Conservation (phyloP, 2,329 filamentous ascomycete species). For the Xylariaceae sp. region DNA sequence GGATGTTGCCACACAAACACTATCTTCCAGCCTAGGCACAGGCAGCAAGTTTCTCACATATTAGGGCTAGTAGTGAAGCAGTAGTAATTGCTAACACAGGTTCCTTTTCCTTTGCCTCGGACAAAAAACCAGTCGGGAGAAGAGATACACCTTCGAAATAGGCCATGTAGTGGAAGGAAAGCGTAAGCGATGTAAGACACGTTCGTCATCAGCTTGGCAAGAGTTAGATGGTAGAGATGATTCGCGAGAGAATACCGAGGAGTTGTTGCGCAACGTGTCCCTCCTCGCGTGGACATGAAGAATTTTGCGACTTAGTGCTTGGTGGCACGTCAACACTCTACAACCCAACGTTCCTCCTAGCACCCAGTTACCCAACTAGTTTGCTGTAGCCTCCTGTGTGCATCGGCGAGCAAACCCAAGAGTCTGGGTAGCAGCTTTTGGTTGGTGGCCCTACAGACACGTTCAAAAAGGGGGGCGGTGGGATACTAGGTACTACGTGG, state of each 20-base stretch:
- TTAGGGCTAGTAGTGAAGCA: slow-evolving; percentile 16
- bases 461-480: neutral
- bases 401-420: neutral
- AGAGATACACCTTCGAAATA: neutral
- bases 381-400: neutral
- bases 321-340: neutral
- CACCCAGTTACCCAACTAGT: neutral
- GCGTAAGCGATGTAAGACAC: neutral
- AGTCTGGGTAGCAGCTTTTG: neutral
- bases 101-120: neutral
- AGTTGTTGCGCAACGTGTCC: neutral
- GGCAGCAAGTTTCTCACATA: slow-evolving; percentile 21
- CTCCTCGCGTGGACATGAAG: neutral
- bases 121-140: neutral
- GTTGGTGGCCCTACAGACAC: neutral
- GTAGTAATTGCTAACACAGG: slow-evolving; percentile 1
- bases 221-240: neutral
- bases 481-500: neutral
- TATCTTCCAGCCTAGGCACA: slow-evolving; percentile 1
- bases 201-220: neutral
- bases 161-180: neutral
- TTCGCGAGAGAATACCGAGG: neutral
- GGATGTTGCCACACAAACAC: slow-evolving; percentile 22
- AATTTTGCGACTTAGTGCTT: neutral
- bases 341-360: neutral